Evolutionary conservation across 306 rosid species (phyloP).

Genomic region (Cucurbita moschata): DNA sequence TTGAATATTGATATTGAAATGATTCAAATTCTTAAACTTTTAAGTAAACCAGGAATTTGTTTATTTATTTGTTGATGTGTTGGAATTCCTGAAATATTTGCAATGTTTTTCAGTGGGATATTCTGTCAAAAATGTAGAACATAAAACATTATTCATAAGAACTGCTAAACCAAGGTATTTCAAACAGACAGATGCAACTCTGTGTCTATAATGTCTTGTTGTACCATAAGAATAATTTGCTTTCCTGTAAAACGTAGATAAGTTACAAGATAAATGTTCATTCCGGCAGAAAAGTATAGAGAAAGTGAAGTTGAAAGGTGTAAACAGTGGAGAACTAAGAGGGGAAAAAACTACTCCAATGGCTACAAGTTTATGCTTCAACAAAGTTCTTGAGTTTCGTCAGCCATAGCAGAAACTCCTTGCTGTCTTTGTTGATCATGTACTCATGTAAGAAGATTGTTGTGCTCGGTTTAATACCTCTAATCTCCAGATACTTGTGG

Average conservation of each 20-base stretch:
- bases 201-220: no score
- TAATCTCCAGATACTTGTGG: conserved; percentile 68
- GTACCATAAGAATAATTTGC: background rate
- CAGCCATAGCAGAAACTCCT: conserved; percentile 68
- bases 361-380: conserved; percentile 26
- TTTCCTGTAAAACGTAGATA: background rate
- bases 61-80: background rate
- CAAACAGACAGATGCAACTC: no score
- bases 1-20: background rate
- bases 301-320: background rate
- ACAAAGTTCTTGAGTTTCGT: conserved; percentile 53
- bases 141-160: no score
- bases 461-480: conserved; percentile 85
- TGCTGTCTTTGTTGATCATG: conserved; percentile 90
- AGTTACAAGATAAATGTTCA: background rate
- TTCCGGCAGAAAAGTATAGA: background rate
- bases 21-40: background rate
- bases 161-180: no score
- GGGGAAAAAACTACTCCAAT: background rate
- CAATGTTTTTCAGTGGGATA: conserved; percentile 46
- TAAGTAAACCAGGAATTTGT: background rate
- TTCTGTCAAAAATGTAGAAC: conserved; percentile 21
- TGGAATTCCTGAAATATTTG: background rate
- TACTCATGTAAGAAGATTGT: conserved; percentile 79
- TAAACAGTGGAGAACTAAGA: conserved; percentile 1